Conservation (phyloP, 2,329 filamentous ascomycete species). For the Fusarium fujikuroi region DNA sequence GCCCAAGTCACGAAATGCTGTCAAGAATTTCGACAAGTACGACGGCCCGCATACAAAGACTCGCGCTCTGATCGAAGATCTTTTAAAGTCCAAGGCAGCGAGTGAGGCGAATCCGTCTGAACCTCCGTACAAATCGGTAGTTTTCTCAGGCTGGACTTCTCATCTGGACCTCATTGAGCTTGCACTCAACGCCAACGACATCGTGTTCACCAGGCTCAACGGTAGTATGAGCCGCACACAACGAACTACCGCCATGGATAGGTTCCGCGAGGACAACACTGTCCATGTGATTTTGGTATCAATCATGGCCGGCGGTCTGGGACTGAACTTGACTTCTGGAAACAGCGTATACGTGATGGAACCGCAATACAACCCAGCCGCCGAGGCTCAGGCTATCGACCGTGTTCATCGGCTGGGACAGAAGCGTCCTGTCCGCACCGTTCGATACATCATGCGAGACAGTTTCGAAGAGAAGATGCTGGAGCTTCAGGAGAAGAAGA, state of each 20-base stretch:
- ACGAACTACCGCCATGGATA: conserved; percentile 79
- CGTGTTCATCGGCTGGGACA: conserved; percentile 93
- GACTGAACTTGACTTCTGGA: conserved; percentile 87
- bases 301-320: conserved; percentile 90
- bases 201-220: conserved; percentile 84
- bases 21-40: conserved; percentile 76
- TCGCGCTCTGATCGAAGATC: conserved; percentile 78
- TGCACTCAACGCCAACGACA: conserved; percentile 74
- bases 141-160: conserved; percentile 96
- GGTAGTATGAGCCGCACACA: conserved; percentile 84
- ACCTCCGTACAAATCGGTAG: conserved; percentile 87
- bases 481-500: conserved; percentile 90
- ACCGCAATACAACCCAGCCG: conserved; percentile 95
- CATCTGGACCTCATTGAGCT: conserved; percentile 93
- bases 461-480: conserved; percentile 97
- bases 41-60: conserved; percentile 93
- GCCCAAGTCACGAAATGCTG: conserved; percentile 47
- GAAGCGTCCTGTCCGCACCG: conserved; percentile 85
- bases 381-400: conserved; percentile 93
- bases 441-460: conserved; percentile 87
- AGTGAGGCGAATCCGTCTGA: conserved; percentile 71
- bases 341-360: conserved; percentile 97
- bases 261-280: conserved; percentile 76
- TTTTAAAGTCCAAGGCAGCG: conserved; percentile 72
- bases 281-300: conserved; percentile 89